A percentile compares a stretch with the other conserved stretches of the same genome.
phyloP scores from a whole-genome alignment of 495 filamentous ascomycete genomes.

The Aspergillus egyptiacus region DNA sequence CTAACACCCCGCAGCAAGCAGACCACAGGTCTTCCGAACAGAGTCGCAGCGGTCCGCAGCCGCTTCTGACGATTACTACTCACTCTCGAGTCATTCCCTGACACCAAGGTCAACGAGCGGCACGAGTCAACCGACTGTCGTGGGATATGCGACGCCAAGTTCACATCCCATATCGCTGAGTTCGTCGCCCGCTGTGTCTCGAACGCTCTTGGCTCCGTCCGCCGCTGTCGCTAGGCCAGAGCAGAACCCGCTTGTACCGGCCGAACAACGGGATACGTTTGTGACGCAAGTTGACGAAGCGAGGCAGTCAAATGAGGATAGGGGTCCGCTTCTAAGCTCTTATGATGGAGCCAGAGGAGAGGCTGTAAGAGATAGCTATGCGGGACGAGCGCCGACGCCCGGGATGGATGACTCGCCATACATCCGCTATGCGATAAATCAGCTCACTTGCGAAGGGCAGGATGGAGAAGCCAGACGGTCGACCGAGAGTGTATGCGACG shows the following conservation, averaged over 20 bases:
- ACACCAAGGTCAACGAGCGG: constrained; percentile 37
- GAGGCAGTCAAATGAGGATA: constrained; percentile 36
- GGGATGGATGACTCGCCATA: constrained; percentile 63
- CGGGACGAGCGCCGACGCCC: constrained; percentile 49
- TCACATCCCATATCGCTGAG: constrained; percentile 34
- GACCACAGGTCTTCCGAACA: constrained; percentile 48
- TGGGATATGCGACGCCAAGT: constrained; percentile 47
- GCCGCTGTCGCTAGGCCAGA: constrained; percentile 17
- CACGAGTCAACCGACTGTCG: constrained; percentile 43
- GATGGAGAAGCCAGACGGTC: constrained; percentile 31
- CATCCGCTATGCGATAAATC: constrained; percentile 67
- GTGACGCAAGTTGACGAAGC: constrained; percentile 23
- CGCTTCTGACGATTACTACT: constrained; percentile 65
- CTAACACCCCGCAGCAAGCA: constrained; percentile 35
- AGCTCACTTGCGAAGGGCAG: constrained; percentile 62
- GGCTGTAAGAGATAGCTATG: constrained; percentile 29
- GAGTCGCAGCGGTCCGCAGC: constrained; percentile 55
- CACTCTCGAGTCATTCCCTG: constrained; percentile 49
- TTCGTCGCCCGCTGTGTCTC: constrained; percentile 27
- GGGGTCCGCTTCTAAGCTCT: constrained; percentile 24
- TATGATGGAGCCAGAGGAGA: constrained; percentile 27
- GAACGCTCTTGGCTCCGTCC: constrained; percentile 22
- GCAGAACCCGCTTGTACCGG: constrained; percentile 15
- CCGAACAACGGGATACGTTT: constrained; percentile 19
- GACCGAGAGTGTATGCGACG: constrained; percentile 32